A percentile compares a stretch with the other conserved stretches of the same genome.
Evolutionary conservation across 768 basidiomycete species (phyloP).

Genomic region (Tulasnella sp.): DNA sequence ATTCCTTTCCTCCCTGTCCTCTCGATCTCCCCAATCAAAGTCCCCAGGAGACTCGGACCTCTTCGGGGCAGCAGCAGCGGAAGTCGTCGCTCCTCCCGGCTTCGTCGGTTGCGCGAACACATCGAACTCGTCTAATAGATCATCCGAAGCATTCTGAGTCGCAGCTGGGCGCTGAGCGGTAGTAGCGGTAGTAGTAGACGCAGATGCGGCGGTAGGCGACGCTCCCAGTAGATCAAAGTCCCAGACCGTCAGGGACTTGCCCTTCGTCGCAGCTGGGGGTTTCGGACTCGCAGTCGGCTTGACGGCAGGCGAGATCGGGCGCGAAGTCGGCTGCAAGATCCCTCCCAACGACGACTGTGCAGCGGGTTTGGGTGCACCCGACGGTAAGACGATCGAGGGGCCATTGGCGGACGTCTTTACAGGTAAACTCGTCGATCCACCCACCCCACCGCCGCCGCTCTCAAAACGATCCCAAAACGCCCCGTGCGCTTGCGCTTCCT

Average conservation of each 20-base stretch:
- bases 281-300: neutral
- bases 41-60: conserved; percentile 21
- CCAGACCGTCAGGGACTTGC: conserved; percentile 15
- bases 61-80: conserved; percentile 22
- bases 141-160: neutral
- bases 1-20: conserved; percentile 20
- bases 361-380: neutral
- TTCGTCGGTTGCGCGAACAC: neutral
- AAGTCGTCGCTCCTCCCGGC: conserved; percentile 14
- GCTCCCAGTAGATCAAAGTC: conserved; percentile 25
- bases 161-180: neutral
- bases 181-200: neutral
- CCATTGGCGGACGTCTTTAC: neutral
- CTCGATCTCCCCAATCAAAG: conserved; percentile 48
- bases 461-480: conserved; percentile 55
- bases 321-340: neutral
- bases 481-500: conserved; percentile 29
- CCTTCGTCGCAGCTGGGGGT: neutral
- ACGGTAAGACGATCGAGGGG: neutral
- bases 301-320: neutral
- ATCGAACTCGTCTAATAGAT: conserved; percentile 13
- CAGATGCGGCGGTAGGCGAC: neutral
- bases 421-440: neutral
- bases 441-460: neutral
- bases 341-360: neutral